phyloP scores from a whole-genome alignment of 306 rosid genomes.

The Luffa acutangula region DNA sequence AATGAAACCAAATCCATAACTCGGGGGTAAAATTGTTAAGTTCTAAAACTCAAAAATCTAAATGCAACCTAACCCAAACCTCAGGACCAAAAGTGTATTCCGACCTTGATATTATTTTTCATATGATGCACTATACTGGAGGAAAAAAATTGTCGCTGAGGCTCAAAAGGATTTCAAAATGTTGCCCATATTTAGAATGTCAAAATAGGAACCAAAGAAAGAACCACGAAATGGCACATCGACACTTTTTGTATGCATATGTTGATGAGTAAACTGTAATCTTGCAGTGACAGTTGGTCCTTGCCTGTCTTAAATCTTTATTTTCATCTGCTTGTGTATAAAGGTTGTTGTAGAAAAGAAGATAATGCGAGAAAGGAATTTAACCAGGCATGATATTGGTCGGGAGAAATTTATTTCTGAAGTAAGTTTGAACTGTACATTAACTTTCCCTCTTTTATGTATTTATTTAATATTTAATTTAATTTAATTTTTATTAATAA shows the following conservation, averaged over 20 bases:
- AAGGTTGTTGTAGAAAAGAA: conserved; percentile 98
- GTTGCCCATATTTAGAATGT: not conserved
- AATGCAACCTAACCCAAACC: too few relatives aligned
- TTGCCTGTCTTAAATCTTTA: not conserved
- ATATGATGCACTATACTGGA: not conserved
- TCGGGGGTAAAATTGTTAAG: too few relatives aligned
- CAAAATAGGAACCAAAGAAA: not conserved
- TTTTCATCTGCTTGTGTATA: not conserved
- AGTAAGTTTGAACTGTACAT: conserved; percentile 36
- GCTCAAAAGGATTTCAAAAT: not conserved
- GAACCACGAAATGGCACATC: not conserved
- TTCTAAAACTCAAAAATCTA: too few relatives aligned
- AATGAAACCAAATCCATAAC: too few relatives aligned
- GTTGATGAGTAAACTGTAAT: conserved; percentile 3
- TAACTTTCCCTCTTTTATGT: not conserved
- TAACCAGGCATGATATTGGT: conserved; percentile 81
- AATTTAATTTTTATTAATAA: not conserved
- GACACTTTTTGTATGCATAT: not conserved
- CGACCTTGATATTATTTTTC: not conserved
- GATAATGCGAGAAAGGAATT: conserved; percentile 65
- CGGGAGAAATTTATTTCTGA: conserved; percentile 65
- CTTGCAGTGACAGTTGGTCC: not conserved
- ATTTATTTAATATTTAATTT: not conserved
- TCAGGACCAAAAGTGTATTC: too few relatives aligned
- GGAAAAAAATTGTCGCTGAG: not conserved